Evolutionary conservation across 306 rosid genomes (phyloP), one percentile per base, ranked within the genome.

Genomic region (Cicer pinnatifidum): DNA sequence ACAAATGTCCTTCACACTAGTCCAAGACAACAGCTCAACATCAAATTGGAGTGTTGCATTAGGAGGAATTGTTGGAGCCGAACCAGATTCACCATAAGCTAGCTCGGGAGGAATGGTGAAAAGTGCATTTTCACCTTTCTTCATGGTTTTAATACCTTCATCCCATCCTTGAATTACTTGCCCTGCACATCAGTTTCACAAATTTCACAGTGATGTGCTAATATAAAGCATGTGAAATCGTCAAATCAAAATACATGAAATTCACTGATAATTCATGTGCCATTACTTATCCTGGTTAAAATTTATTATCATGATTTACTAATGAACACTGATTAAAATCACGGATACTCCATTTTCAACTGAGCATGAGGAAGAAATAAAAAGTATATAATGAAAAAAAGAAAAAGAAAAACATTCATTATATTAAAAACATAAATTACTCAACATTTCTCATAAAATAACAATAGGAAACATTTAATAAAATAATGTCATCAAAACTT

Each of bases 101-200:
- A 93, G 78, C 41, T 80, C 96, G 9, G 97, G 72, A 44, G 98
- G 98, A 76, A 93, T 85, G 73, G 98, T 91, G 77, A 93, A 93
- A 66, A 93, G 75, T 3, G 98, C 88, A 81, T 82, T 85, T 78
- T 93, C 98, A 23, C 88, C 91, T 77, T 89, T 94, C 83, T 90
- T 95, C 99, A 95, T 95, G 5, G 97, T 95, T 51, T 81, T 86
- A 28, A 95, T 88, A 61, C 97, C 99, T 79, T 85, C 76, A 80
- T 95, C 99, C 99, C 97, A 95, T 72, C 99, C 99, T 78, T 85
- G 86, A 72, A 95, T 91, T 53, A 95, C 99, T 91, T 87, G 87
- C 56, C 96, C 96, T 86, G 84, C 88, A 81, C 6, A 56, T 37
- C 40, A 44, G 37, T 43, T 44, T 41, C 40, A 43, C 9, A 2